Conservation (phyloP, 1,284 basidiomycete species). For the Leccinum proximum region DNA sequence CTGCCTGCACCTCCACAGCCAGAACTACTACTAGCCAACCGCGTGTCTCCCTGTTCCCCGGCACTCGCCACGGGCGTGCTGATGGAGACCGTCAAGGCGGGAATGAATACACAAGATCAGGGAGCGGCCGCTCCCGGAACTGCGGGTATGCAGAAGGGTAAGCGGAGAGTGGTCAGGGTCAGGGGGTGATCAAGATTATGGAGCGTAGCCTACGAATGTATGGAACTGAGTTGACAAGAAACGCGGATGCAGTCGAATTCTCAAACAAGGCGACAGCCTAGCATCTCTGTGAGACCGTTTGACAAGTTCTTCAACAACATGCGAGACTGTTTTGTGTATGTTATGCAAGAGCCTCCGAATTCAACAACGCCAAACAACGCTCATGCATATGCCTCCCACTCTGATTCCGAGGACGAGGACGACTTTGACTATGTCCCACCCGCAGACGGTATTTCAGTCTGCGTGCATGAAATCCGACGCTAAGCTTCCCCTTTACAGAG, state of each 20-base stretch:
- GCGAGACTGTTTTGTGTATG: too few species aligned
- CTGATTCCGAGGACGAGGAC: slow-evolving; percentile 56
- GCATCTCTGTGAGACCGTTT: too few species aligned
- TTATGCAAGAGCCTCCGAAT: too few species aligned
- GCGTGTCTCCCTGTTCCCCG: slow-evolving; percentile 66
- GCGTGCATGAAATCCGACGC: not conserved
- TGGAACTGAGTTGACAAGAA: too few species aligned
- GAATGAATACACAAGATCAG: slow-evolving; percentile 64
- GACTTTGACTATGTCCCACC: slow-evolving; percentile 60
- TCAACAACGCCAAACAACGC: slow-evolving; percentile 20
- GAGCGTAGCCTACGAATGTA: slow-evolving; percentile 7
- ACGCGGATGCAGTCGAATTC: too few species aligned
- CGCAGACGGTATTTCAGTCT: slow-evolving; percentile 28
- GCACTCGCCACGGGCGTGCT: slow-evolving; percentile 70
- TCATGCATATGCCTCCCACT: slow-evolving; percentile 15
- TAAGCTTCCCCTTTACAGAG: slow-evolving; percentile 24
- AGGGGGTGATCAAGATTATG: slow-evolving; percentile 39
- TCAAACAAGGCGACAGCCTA: too few species aligned
- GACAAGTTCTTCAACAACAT: too few species aligned
- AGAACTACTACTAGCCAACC: slow-evolving; percentile 47
- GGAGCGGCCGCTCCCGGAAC: slow-evolving; percentile 32
- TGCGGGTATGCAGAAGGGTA: slow-evolving; percentile 59
- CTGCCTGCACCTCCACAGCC: slow-evolving; percentile 52
- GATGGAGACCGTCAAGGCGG: slow-evolving; percentile 76
- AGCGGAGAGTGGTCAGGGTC: slow-evolving; percentile 78